phyloP scores from a whole-genome alignment of 805 yeast genomes.

The Wickerhamomyces queroliae region DNA sequence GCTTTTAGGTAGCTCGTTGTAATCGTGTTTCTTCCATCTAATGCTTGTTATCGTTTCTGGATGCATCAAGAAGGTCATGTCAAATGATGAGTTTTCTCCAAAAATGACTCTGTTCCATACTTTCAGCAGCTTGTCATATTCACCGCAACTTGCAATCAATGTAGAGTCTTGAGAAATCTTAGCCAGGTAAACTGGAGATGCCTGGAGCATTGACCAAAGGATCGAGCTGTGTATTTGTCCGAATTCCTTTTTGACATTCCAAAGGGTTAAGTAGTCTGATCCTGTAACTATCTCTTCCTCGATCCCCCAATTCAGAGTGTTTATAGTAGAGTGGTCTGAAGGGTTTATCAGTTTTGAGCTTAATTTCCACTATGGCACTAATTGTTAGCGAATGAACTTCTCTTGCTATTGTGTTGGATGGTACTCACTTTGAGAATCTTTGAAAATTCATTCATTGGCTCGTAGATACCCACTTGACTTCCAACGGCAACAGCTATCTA shows the following conservation, averaged over 20 bases:
- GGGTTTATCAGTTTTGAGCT: constrained; percentile 25
- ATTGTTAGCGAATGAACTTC: constrained; percentile 22
- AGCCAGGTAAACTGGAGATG: constrained; percentile 53
- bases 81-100: constrained; percentile 60
- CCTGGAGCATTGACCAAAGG: constrained; percentile 41
- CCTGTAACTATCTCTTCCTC: constrained; percentile 57
- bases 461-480: constrained; percentile 39
- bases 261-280: constrained; percentile 47
- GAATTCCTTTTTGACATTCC: constrained; percentile 41
- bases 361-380: constrained; percentile 38
- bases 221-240: constrained; percentile 30
- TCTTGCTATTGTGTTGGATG: background rate
- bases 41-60: constrained; percentile 48
- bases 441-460: constrained; percentile 48
- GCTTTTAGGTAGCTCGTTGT: constrained; percentile 15
- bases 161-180: constrained; percentile 63
- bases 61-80: constrained; percentile 63
- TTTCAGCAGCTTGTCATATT: constrained; percentile 62
- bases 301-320: constrained; percentile 49
- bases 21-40: constrained; percentile 47
- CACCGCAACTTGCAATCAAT: constrained; percentile 58
- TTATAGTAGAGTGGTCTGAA: constrained; percentile 28
- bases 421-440: constrained; percentile 24
- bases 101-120: constrained; percentile 74
- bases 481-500: constrained; percentile 49